Base-by-base conservation (phyloP, 345 rosid genomes). In the Aquilaria malaccensis region DNA sequence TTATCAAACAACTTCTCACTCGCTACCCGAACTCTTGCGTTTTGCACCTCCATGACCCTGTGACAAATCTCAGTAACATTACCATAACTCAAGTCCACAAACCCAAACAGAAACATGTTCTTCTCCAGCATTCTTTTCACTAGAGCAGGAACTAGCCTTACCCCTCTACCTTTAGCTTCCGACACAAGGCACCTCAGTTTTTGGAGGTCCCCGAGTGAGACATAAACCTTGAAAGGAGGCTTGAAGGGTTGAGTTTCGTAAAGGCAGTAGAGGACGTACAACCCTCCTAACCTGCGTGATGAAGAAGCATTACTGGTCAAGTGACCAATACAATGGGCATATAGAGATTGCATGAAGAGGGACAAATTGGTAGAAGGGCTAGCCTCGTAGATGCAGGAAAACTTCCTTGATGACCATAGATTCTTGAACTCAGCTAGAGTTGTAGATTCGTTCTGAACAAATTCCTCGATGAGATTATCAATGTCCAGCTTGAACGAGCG, bases 231-330 rank as follows among this genome's bases (percentile, higher is more conserved):
- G 75, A 81, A 87, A 70, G 91, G 80, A 70, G 90, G 94, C 73
- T 84, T 84, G 64, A 82, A 93, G 41, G 90, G 94, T 70, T 93
- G 94, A 76, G 80, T 80, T 77, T 83, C 96, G 62, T 87, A 75
- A 48, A 89, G 88, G 75, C 90, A 93, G 77, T 80, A 89, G 49
- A 93, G 94, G 85, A 96, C 89, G 74, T 89, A 87, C 14, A 93
- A 79, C 48, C 89, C 97, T 51, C 94, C 97, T 13, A 87, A 75
- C 69, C 87, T 81, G 59, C 56, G 60, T 62, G 86, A 79, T 45
- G 89, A 83, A 32, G 91, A 83, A 67, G 63, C 74, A 61, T 61
- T 51, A 55, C 74, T 68, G 55, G 79, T 52, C 76, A 93, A 75
- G 68, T 84, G 77, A 74, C 95, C 76, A 22, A 82, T 78, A 30